A percentile compares a stretch with the other conserved stretches of the same genome.
phyloP scores from a whole-genome alignment of 192 early-diverging fungal genomes.

The Backusella parvicylindrica region DNA sequence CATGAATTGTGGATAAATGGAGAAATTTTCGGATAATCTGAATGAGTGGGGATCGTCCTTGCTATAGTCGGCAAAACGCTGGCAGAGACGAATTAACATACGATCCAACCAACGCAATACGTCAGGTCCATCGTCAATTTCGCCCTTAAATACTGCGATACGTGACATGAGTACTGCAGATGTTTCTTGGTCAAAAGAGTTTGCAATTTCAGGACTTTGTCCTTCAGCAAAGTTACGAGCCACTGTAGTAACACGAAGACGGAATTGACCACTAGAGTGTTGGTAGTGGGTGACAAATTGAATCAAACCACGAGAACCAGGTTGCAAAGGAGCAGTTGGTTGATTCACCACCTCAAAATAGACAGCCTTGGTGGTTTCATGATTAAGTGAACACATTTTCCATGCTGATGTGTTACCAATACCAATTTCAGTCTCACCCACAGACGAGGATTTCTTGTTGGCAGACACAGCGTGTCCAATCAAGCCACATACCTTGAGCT shows the following conservation, averaged over 20 bases:
- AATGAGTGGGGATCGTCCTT: slow-evolving; percentile 95
- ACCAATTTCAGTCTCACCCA: slow-evolving; percentile 98
- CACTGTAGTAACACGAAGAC: slow-evolving; percentile 93
- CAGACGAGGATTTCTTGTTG: slow-evolving; percentile 85
- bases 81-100: slow-evolving; percentile 98
- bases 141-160: slow-evolving; percentile 95
- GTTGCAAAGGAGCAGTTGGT: slow-evolving; percentile 74
- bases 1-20: slow-evolving; percentile 99
- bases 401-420: slow-evolving; percentile 94
- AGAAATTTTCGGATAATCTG: slow-evolving; percentile 88
- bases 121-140: slow-evolving; percentile 95
- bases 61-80: slow-evolving; percentile 93
- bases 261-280: slow-evolving; percentile 85
- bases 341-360: slow-evolving; percentile 98
- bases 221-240: slow-evolving; percentile 84
- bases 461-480: slow-evolving; percentile 94
- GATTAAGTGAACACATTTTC: slow-evolving; percentile 88
- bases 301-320: slow-evolving; percentile 82
- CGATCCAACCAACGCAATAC: slow-evolving; percentile 97
- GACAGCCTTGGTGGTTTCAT: slow-evolving; percentile 80
- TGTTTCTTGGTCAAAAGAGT: slow-evolving; percentile 97
- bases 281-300: slow-evolving; percentile 97
- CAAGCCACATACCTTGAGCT: slow-evolving; percentile 93
- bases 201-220: slow-evolving; percentile 77
- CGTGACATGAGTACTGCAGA: slow-evolving; percentile 96